Conservation (phyloP, 2,329 filamentous ascomycete species). For the Amesomyces nigricolor region DNA sequence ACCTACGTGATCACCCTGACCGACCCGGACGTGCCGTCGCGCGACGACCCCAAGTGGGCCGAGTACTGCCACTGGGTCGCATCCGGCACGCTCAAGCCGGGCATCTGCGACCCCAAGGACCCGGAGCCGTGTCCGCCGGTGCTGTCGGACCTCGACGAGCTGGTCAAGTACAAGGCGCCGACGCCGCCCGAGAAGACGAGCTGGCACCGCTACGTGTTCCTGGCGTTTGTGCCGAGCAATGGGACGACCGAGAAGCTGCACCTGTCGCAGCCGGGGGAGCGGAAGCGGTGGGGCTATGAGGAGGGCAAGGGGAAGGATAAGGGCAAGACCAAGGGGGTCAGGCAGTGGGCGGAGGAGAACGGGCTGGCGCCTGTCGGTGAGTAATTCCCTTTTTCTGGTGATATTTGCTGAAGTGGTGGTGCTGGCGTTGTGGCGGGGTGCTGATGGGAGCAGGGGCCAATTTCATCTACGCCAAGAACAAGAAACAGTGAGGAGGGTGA, state of each 20-base stretch:
- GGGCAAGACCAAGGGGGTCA: constrained; percentile 30
- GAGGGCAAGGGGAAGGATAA: constrained; percentile 26
- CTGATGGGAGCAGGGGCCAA: constrained; percentile 33
- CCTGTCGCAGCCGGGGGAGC: constrained; percentile 32
- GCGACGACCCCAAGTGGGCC: constrained; percentile 39
- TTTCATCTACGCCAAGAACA: constrained; percentile 38
- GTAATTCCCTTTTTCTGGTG: constrained; percentile 18
- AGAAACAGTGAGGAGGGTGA: constrained; percentile 31
- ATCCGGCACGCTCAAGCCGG: constrained; percentile 15
- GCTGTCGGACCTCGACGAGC: constrained; percentile 28
- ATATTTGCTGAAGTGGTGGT: too few species aligned
- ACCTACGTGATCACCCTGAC: constrained; percentile 34
- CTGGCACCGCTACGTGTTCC: constrained; percentile 40
- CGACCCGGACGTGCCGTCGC: constrained; percentile 41
- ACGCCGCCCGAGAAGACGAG: constrained; percentile 38
- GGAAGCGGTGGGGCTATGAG: constrained; percentile 38
- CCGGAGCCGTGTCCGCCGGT: not conserved
- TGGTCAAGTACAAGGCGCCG: constrained; percentile 39
- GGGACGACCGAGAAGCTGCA: constrained; percentile 34
- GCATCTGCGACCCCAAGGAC: constrained; percentile 9
- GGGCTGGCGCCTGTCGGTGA: constrained; percentile 38
- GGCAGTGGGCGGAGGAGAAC: constrained; percentile 38
- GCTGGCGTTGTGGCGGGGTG: not conserved
- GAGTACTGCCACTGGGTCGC: constrained; percentile 45
- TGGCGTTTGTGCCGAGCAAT: constrained; percentile 36